A percentile compares a stretch with the other conserved stretches of the same genome.
These are phyloP conservation scores for Aspergillus costaricaensis DNA, from an alignment of 2,329 filamentous ascomycete species.

Conservation along the genomic window DNA sequence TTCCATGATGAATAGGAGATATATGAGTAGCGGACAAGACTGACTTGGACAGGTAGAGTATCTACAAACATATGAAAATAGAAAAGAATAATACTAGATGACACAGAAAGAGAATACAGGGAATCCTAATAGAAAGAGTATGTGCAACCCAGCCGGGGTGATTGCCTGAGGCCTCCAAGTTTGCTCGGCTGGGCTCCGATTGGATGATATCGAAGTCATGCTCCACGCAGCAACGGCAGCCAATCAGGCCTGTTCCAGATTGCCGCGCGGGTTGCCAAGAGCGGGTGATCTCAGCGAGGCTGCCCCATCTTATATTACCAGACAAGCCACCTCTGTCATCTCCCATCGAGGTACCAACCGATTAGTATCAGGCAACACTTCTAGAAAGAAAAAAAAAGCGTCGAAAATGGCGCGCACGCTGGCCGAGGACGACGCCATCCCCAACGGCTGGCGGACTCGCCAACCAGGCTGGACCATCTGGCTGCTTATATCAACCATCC, in stretches of 20 bases:
- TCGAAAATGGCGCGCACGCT: background rate
- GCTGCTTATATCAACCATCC: background rate
- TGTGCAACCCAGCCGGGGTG: no score
- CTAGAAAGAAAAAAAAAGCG: background rate
- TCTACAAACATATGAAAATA: no score
- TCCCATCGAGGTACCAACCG: no score
- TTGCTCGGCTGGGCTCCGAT: background rate
- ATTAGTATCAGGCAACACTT: no score
- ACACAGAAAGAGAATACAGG: no score
- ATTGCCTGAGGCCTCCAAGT: no score
- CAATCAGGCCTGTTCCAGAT: background rate
- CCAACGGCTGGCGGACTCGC: conserved; percentile 1
- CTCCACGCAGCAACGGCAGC: background rate
- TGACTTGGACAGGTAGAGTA: no score
- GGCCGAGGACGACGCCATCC: background rate
- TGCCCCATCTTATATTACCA: background rate
- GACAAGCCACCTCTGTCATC: background rate
- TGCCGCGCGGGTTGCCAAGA: background rate
- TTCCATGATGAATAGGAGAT: no score
- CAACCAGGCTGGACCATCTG: conserved; percentile 1
- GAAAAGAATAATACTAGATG: no score
- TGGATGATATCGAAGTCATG: background rate
- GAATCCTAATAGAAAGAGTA: no score
- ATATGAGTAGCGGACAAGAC: no score
- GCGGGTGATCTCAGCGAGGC: background rate